These are phyloP conservation scores for Globisporangium okanoganense DNA, from an alignment of 352 stramenopile genomes.

Conservation along the genomic window DNA sequence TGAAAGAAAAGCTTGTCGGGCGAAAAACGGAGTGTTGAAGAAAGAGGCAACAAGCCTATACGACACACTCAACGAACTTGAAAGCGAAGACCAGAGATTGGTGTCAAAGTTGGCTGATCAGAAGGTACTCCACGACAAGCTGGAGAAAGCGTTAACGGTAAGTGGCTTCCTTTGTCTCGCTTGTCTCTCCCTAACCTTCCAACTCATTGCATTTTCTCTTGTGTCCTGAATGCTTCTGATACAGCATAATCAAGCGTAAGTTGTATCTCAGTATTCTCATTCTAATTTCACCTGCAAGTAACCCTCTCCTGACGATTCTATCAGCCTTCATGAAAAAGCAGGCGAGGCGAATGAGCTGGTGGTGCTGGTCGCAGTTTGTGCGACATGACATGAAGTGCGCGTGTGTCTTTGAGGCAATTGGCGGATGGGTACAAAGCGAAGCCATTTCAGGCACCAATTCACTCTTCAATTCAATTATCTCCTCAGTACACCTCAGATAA, in stretches of 20 bases:
- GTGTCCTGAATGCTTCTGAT: not conserved
- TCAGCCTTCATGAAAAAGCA: too few relatives aligned
- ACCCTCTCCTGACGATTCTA: not conserved
- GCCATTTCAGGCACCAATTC: too few relatives aligned
- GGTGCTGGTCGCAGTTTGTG: too few relatives aligned
- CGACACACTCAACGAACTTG: conserved; percentile 2
- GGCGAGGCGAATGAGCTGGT: too few relatives aligned
- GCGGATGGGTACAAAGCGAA: too few relatives aligned
- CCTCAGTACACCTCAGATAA: too few relatives aligned
- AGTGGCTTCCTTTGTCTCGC: not conserved
- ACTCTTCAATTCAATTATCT: too few relatives aligned
- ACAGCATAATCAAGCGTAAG: not conserved
- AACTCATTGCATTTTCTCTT: not conserved
- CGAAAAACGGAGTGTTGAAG: not conserved
- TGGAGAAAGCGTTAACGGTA: conserved; percentile 12
- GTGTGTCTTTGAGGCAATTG: too few relatives aligned
- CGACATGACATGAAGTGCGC: too few relatives aligned
- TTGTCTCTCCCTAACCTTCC: not conserved
- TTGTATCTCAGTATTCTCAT: not conserved
- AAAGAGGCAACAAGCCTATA: conserved; percentile 1
- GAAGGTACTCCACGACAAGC: not conserved
- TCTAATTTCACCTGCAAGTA: not conserved
- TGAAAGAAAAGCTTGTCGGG: not conserved
- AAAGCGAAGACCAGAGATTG: conserved; percentile 3
- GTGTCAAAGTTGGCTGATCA: conserved; percentile 9